These are phyloP conservation scores for Starmerella asiatica DNA, from an alignment of 805 yeast genomes.

Conservation along the genomic window DNA sequence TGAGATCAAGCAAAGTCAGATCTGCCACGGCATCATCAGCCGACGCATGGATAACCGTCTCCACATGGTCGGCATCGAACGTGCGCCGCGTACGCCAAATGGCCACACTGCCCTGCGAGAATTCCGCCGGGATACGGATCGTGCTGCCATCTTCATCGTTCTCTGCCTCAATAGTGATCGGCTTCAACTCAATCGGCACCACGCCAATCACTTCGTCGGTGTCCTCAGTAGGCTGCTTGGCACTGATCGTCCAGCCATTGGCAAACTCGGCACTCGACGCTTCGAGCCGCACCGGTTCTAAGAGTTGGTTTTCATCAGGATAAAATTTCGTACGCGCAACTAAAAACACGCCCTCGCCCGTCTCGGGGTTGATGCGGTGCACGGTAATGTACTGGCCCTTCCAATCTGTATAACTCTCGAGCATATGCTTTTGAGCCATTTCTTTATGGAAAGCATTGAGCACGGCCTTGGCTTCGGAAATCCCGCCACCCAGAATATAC, in stretches of 20 bases:
- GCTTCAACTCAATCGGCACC: constrained; percentile 50
- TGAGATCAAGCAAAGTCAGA: constrained; percentile 54
- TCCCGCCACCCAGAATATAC: constrained; percentile 50
- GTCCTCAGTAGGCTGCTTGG: constrained; percentile 28
- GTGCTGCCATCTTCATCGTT: constrained; percentile 36
- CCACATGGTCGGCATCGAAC: constrained; percentile 51
- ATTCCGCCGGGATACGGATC: constrained; percentile 34
- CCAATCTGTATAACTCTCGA: constrained; percentile 89
- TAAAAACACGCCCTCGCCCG: constrained; percentile 80
- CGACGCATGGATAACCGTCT: constrained; percentile 54
- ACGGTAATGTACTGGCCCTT: constrained; percentile 86
- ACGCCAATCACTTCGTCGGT: constrained; percentile 38
- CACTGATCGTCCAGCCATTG: constrained; percentile 46
- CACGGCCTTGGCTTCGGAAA: constrained; percentile 50
- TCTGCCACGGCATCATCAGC: constrained; percentile 59
- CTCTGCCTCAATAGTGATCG: constrained; percentile 39
- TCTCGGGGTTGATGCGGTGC: constrained; percentile 68
- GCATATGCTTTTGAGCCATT: constrained; percentile 40
- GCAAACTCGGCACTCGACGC: constrained; percentile 31
- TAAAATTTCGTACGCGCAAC: constrained; percentile 74
- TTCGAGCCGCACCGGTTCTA: constrained; percentile 25
- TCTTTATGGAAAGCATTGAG: constrained; percentile 28
- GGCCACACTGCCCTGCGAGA: constrained; percentile 86
- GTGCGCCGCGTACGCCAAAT: constrained; percentile 59
- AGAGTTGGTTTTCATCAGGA: constrained; percentile 23